These are phyloP conservation scores for Pisolithus albus DNA, from an alignment of 768 basidiomycete species.

Conservation along the genomic window DNA sequence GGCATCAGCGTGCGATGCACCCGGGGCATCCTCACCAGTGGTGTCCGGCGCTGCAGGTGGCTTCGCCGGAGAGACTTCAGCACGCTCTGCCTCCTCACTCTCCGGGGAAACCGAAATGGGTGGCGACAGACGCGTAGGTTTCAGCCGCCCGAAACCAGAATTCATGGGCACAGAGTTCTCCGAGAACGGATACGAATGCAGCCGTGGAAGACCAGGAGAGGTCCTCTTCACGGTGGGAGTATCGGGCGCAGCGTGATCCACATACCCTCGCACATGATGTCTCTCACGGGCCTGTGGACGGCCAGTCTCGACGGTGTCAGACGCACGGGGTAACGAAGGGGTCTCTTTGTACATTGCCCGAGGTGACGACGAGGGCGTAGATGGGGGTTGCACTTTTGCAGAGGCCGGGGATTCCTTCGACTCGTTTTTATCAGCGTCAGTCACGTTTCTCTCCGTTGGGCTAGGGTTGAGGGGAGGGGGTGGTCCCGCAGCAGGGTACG, in stretches of 20 bases:
- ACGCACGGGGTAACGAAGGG: neutral
- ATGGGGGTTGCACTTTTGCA: neutral
- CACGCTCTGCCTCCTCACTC: constrained; percentile 30
- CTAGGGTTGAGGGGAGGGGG: neutral
- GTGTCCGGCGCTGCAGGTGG: constrained; percentile 34
- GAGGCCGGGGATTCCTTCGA: neutral
- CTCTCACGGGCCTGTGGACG: constrained; percentile 22
- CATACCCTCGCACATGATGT: constrained; percentile 55
- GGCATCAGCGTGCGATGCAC: constrained; percentile 20
- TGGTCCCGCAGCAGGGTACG: constrained; percentile 33
- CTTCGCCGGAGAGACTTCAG: constrained; percentile 37
- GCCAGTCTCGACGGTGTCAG: constrained; percentile 7
- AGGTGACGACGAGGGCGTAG: constrained; percentile 20
- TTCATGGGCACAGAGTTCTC: neutral
- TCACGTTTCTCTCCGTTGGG: neutral
- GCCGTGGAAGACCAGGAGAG: constrained; percentile 35
- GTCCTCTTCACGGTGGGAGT: constrained; percentile 36
- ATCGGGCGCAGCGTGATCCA: constrained; percentile 34
- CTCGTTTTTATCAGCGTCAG: neutral
- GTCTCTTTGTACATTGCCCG: constrained; percentile 6
- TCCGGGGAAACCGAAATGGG: constrained; percentile 9
- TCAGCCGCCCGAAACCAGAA: constrained; percentile 8
- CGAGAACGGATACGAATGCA: constrained; percentile 32
- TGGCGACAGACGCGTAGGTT: constrained; percentile 9
- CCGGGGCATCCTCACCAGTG: constrained; percentile 5